Conservation (phyloP, 2,329 filamentous ascomycete genomes). For the Calonectria pseudoturangicola region DNA sequence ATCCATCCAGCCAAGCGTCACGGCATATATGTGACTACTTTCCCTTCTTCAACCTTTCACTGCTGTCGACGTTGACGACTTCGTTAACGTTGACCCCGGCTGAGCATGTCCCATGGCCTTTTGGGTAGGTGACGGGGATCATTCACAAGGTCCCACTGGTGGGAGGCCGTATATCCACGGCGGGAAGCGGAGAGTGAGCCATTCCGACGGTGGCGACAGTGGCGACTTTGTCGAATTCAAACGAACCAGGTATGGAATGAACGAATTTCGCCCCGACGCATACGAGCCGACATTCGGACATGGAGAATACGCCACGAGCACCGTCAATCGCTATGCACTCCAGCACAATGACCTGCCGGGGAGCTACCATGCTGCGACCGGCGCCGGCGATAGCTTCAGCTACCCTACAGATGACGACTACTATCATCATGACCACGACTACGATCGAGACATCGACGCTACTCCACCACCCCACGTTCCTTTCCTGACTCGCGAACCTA, state of each 20-base stretch:
- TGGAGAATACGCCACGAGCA: slow-evolving; percentile 38
- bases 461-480: slow-evolving; percentile 37
- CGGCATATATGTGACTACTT: slow-evolving; percentile 34
- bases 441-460: slow-evolving; percentile 41
- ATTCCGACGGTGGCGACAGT: slow-evolving; percentile 58
- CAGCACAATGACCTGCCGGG: slow-evolving; percentile 12
- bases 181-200: slow-evolving; percentile 63
- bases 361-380: slow-evolving; percentile 21
- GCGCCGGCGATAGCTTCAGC: slow-evolving; percentile 17
- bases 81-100: slow-evolving; percentile 44
- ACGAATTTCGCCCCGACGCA: slow-evolving; percentile 26
- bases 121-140: slow-evolving; percentile 61
- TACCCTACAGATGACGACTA: slow-evolving; percentile 36
- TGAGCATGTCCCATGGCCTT: slow-evolving; percentile 64
- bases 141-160: slow-evolving; percentile 53
- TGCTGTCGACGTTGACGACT: slow-evolving; percentile 35
- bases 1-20: slow-evolving; percentile 29
- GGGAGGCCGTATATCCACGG: slow-evolving; percentile 56
- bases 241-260: slow-evolving; percentile 46
- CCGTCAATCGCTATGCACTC: slow-evolving; percentile 22
- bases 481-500: slow-evolving; percentile 49
- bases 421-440: slow-evolving; percentile 42
- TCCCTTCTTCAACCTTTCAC: slow-evolving; percentile 28
- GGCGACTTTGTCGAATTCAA: slow-evolving; percentile 51
- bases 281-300: slow-evolving; percentile 17